Conservation (phyloP, 2,329 filamentous ascomycete genomes). For the Elsinoe fawcettii region DNA sequence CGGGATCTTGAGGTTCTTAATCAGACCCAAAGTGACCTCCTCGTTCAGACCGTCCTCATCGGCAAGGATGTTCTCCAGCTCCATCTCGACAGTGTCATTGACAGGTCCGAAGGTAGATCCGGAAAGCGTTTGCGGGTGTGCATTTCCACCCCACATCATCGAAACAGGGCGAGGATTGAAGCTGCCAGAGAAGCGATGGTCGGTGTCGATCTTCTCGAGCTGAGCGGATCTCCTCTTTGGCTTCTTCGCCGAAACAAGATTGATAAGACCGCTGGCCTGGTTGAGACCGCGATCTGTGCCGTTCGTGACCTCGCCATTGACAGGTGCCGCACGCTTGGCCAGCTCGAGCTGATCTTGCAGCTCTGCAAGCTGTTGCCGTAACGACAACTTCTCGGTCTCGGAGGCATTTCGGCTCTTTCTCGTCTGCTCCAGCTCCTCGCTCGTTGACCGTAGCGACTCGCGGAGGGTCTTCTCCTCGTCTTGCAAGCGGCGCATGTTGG, state of each 20-base stretch:
- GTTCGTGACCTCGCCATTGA: slow-evolving; percentile 61
- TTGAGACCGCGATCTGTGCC: slow-evolving; percentile 46
- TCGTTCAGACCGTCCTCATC: slow-evolving; percentile 96
- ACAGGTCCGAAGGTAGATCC: slow-evolving; percentile 72
- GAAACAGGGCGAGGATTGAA: slow-evolving; percentile 95
- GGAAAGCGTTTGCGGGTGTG: slow-evolving; percentile 62
- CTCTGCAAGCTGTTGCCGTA: slow-evolving; percentile 81
- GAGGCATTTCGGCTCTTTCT: slow-evolving; percentile 66
- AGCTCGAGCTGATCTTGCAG: slow-evolving; percentile 88
- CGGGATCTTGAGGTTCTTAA: slow-evolving; percentile 93
- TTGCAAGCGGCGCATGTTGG: slow-evolving; percentile 87
- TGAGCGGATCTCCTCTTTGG: slow-evolving; percentile 90
- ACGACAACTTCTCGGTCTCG: slow-evolving; percentile 75
- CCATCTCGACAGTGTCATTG: slow-evolving; percentile 85
- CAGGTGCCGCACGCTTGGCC: slow-evolving; percentile 68
- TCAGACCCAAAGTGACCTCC: slow-evolving; percentile 92
- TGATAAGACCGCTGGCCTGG: slow-evolving; percentile 73
- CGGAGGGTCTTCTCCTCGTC: slow-evolving; percentile 84
- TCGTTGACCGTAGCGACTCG: slow-evolving; percentile 72
- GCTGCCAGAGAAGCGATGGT: slow-evolving; percentile 73
- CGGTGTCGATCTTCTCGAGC: slow-evolving; percentile 72
- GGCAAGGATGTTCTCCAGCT: slow-evolving; percentile 85
- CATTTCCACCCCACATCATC: slow-evolving; percentile 71
- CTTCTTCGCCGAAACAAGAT: slow-evolving; percentile 93
- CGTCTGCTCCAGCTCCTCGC: slow-evolving; percentile 70